Conservation (phyloP, 129 eudicot genomes). For the Scalesia atractyloides region DNA sequence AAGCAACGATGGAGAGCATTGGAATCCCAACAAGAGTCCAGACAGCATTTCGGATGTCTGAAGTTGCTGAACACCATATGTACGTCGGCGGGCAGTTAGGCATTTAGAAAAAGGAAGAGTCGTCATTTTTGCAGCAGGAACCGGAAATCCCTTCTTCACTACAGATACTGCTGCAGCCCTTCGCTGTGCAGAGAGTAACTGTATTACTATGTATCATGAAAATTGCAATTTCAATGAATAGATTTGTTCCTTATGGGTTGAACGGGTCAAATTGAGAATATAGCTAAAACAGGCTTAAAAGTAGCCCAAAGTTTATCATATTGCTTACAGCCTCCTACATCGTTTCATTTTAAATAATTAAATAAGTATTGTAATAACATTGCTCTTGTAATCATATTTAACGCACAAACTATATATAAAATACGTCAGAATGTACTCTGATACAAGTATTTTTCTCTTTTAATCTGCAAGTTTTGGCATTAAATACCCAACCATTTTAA, state of each 20-base stretch:
- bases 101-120: conserved; percentile 95
- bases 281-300: not conserved
- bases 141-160: conserved; percentile 97
- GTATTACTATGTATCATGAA: too few relatives aligned
- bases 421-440: too few relatives aligned
- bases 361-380: not conserved
- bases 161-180: conserved; percentile 99
- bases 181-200: conserved; percentile 92
- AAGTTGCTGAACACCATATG: conserved; percentile 95
- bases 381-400: not conserved
- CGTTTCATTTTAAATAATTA: not conserved
- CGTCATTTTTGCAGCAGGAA: conserved; percentile 97
- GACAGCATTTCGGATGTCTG: conserved; percentile 98
- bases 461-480: too few relatives aligned
- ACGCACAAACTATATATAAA: not conserved
- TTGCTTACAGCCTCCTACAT: not conserved
- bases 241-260: not conserved
- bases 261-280: not conserved
- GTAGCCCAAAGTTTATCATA: not conserved
- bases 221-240: too few relatives aligned
- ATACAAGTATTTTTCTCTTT: too few relatives aligned
- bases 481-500: too few relatives aligned
- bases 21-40: conserved; percentile 99
- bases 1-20: conserved; percentile 99
- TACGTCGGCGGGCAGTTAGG: conserved; percentile 78